Evolutionary conservation across 1,139 yeast genomes (phyloP).

Genomic region (Suhomyces kunorum): DNA sequence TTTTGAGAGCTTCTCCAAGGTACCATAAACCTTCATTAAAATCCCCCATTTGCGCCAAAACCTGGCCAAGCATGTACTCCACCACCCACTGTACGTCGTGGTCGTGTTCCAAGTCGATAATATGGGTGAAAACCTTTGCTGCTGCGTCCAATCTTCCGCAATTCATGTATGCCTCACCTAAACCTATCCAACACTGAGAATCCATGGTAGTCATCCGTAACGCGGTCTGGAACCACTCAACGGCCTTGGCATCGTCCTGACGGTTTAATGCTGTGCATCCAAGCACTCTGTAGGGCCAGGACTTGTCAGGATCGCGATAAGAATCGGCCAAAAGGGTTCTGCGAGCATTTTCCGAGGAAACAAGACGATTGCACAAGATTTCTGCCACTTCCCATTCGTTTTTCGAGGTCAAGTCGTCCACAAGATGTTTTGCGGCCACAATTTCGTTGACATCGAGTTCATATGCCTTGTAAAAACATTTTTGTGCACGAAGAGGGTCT

Average conservation of each 20-base stretch:
- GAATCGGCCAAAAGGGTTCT: constrained; percentile 46
- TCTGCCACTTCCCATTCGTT: constrained; percentile 88
- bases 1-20: constrained; percentile 40
- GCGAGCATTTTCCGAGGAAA: constrained; percentile 63
- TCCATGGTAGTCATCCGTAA: constrained; percentile 69
- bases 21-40: constrained; percentile 37
- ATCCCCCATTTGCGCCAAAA: constrained; percentile 48
- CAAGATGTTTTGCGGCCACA: constrained; percentile 71
- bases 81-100: constrained; percentile 51
- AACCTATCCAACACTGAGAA: constrained; percentile 83
- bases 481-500: constrained; percentile 72
- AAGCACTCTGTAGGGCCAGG: constrained; percentile 88
- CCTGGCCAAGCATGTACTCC: constrained; percentile 65
- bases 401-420: constrained; percentile 61
- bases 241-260: constrained; percentile 76
- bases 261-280: constrained; percentile 77
- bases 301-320: constrained; percentile 32
- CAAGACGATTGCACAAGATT: constrained; percentile 61
- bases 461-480: constrained; percentile 87
- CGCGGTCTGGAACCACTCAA: constrained; percentile 87
- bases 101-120: constrained; percentile 47
- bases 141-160: constrained; percentile 91
- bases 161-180: constrained; percentile 87
- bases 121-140: constrained; percentile 73
- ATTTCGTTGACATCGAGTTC: constrained; percentile 81